A percentile compares a stretch with the other conserved stretches of the same genome.
These are phyloP conservation scores for Datura wrightii DNA, from an alignment of 257 asterid species.

Conservation along the genomic window DNA sequence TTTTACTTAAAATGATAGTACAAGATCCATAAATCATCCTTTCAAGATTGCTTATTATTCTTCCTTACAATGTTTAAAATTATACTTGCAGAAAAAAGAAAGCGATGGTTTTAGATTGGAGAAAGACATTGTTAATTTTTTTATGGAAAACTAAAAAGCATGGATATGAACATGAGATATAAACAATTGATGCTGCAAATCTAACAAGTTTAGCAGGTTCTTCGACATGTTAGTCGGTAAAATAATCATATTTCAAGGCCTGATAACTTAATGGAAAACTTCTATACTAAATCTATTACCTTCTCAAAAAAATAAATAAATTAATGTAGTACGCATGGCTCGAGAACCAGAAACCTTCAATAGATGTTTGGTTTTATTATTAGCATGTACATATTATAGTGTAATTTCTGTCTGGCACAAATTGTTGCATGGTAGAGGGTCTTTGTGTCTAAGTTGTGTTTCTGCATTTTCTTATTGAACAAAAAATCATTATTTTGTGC, in stretches of 20 bases:
- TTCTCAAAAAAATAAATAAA: neutral
- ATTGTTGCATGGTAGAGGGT: neutral
- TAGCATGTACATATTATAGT: neutral
- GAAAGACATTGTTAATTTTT: neutral
- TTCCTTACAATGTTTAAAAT: neutral
- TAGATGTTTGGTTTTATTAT: neutral
- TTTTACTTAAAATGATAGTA: conserved; percentile 12
- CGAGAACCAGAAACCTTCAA: neutral
- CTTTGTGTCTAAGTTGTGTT: neutral
- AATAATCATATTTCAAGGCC: neutral
- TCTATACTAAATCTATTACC: neutral
- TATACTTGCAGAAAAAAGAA: conserved; percentile 7
- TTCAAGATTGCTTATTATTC: neutral
- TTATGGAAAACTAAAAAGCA: neutral
- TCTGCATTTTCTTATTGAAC: conserved; percentile 3
- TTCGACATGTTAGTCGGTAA: neutral
- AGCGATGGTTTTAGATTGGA: neutral
- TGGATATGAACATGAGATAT: neutral
- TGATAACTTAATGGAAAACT: neutral
- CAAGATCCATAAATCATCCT: neutral
- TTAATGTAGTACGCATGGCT: neutral
- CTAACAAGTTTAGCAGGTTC: neutral
- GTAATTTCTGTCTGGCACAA: neutral
- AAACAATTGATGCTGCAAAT: conserved; percentile 12
- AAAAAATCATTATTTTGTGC: neutral